Base-by-base conservation (phyloP, 1,284 basidiomycete genomes). In the Takashimella tepidaria region DNA sequence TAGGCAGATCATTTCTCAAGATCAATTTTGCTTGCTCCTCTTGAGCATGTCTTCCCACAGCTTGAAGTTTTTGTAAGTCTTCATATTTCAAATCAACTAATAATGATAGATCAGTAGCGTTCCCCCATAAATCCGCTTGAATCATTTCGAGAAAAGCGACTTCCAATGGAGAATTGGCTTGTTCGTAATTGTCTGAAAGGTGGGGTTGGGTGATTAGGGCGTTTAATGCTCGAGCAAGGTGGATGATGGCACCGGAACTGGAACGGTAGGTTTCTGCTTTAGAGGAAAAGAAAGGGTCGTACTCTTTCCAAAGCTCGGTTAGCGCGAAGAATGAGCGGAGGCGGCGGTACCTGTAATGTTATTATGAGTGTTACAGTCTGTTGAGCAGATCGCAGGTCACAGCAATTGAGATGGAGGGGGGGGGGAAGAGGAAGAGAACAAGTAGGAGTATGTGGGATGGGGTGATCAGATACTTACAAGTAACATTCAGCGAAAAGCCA, bases 401-500 rank as follows among this genome's bases (percentile, higher is more conserved):
- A n/a, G n/a, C n/a, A n/a, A n/a, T n/a, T n/a, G n/a, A n/a, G n/a
- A n/a, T n/a, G n/a, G n/a, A n/a, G n/a, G n/a, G n/a, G n/a, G n/a
- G n/a, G n/a, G n/a, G n/a, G n/a, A n/a, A n/a, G n/a, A n/a, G n/a
- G n/a, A n/a, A n/a, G n/a, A n/a, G n/a, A n/a, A n/a, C n/a, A n/a
- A n/a, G n/a, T n/a, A n/a, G n/a, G n/a, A n/a, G n/a, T n/a, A n/a
- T n/a, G n/a, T 8, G 31, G 31, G 31, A 16, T 37, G 31, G 16
- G 16, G 31, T 37, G 31, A 8, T 37, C 31, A 37, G 31, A 26
- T 25, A 72, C 83, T 53, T 50, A 75, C 73, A 80, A 69, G 62
- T 79, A 80, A 66, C 79, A 96, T 84, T 98, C 95, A 56, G 92
- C 89, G 70, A 83, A 97, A 12, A 98, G 80, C 92, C 93, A 98